A percentile compares a stretch with the other conserved stretches of the same genome.
Evolutionary conservation across 164 flowering plant species (phyloP).

Genomic region (Vitis amurensis): DNA sequence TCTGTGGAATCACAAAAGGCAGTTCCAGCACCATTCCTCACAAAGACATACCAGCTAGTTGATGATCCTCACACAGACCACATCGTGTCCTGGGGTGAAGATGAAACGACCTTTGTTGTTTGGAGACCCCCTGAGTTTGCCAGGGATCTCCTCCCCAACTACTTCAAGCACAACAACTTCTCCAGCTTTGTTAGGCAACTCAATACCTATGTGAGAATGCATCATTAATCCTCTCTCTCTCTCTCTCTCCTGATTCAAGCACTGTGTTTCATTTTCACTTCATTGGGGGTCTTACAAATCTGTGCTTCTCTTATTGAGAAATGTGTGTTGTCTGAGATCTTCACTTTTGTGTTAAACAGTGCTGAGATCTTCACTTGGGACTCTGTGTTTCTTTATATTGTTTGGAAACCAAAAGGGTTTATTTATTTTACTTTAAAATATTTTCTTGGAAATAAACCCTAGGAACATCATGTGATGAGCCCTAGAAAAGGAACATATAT

Average conservation of each 20-base stretch:
- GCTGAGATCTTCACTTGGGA: too few relatives aligned
- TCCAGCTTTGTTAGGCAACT: slow-evolving; percentile 71
- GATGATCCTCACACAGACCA: slow-evolving; percentile 52
- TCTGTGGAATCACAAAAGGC: slow-evolving; percentile 38
- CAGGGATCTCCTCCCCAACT: slow-evolving; percentile 51
- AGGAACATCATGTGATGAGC: too few relatives aligned
- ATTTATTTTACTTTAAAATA: too few relatives aligned
- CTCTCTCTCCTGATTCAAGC: background rate
- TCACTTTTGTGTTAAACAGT: background rate
- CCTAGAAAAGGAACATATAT: too few relatives aligned
- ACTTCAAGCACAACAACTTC: slow-evolving; percentile 73
- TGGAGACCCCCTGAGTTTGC: slow-evolving; percentile 66
- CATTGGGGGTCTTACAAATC: background rate
- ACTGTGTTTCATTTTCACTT: background rate
- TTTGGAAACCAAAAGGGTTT: too few relatives aligned
- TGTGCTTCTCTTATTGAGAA: slow-evolving; percentile 1
- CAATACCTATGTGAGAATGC: slow-evolving; percentile 50
- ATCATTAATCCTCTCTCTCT: background rate
- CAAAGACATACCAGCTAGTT: slow-evolving; percentile 57
- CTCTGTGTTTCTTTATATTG: too few relatives aligned
- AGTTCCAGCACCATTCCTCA: slow-evolving; percentile 57
- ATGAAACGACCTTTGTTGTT: slow-evolving; percentile 50
- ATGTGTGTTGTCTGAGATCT: slow-evolving; percentile 2
- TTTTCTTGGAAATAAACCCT: too few relatives aligned
- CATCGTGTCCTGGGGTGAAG: slow-evolving; percentile 60